A percentile compares a stretch with the other conserved stretches of the same genome.
Evolutionary conservation across 306 rosid genomes (phyloP).

Genomic region (Arachis stenosperma): DNA sequence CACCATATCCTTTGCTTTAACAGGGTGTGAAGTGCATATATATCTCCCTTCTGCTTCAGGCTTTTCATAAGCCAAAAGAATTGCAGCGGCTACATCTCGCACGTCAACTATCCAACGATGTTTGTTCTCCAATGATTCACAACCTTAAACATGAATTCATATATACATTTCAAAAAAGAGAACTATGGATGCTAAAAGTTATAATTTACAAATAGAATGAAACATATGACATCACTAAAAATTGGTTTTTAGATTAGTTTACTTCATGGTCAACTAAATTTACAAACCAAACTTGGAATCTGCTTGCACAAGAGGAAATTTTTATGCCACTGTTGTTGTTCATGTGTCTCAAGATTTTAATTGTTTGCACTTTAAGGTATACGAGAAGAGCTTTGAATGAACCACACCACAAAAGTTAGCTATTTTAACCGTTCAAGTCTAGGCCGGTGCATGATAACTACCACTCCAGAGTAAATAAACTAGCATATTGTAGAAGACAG

Average conservation of each 20-base stretch:
- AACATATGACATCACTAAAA: not conserved
- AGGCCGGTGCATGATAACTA: not conserved
- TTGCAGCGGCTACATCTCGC: slow-evolving; percentile 67
- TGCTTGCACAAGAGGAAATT: not conserved
- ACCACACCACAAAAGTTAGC: not conserved
- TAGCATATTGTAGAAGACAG: slow-evolving; percentile 1
- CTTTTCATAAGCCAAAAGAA: slow-evolving; percentile 70
- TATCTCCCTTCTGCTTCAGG: slow-evolving; percentile 73
- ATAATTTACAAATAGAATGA: not conserved
- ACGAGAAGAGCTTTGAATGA: not conserved
- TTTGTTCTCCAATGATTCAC: slow-evolving; percentile 60
- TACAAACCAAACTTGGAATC: slow-evolving; percentile 6
- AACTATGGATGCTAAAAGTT: not conserved
- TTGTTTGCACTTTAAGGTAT: not conserved
- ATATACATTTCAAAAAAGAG: not conserved
- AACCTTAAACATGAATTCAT: slow-evolving; percentile 35
- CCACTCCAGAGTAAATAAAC: not conserved
- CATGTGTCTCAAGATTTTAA: slow-evolving; percentile 11
- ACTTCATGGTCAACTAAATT: not conserved
- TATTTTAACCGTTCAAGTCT: too few relatives aligned
- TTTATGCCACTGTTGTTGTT: not conserved
- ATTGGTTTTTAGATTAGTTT: not conserved
- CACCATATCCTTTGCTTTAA: slow-evolving; percentile 47
- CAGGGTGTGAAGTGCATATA: slow-evolving; percentile 50
- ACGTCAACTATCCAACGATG: slow-evolving; percentile 54